Percentiles rank a stretch among this genome's conserved stretches.
Evolutionary conservation across 345 rosid species (phyloP).

Genomic region (Eucalyptus albens): DNA sequence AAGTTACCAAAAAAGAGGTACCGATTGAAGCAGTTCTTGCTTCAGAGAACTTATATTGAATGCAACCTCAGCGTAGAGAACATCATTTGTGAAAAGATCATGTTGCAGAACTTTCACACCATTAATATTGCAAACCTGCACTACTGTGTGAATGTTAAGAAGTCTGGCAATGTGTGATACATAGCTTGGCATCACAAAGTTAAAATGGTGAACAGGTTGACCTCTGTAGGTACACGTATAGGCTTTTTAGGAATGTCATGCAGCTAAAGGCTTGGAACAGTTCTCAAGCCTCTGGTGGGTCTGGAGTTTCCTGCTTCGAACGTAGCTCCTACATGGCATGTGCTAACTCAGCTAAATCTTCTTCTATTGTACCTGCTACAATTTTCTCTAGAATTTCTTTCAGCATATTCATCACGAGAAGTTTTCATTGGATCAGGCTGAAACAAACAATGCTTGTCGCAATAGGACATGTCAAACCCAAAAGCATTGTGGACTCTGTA

Average conservation of each 20-base stretch:
- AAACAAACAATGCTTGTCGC: background rate
- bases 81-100: constrained; percentile 91
- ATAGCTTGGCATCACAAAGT: background rate
- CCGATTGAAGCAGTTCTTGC: constrained; percentile 74
- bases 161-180: background rate
- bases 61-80: constrained; percentile 72
- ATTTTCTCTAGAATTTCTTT: constrained; percentile 55
- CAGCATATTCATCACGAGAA: constrained; percentile 72
- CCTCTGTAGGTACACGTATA: constrained; percentile 62
- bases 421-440: constrained; percentile 88
- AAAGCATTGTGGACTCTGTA: background rate
- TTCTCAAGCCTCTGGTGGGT: constrained; percentile 89
- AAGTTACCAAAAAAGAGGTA: constrained; percentile 85
- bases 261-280: constrained; percentile 69
- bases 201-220: background rate
- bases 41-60: constrained; percentile 72
- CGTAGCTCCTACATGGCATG: constrained; percentile 73
- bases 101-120: constrained; percentile 85
- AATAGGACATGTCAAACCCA: background rate
- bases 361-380: constrained; percentile 72
- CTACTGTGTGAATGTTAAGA: background rate
- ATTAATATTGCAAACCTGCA: constrained; percentile 69
- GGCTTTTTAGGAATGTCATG: constrained; percentile 85
- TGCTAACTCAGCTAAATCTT: constrained; percentile 84
- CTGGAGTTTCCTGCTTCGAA: constrained; percentile 89